Evolutionary conservation across 1,284 basidiomycete genomes (phyloP).

Genomic region (Cutaneotrichosporon dermatis): DNA sequence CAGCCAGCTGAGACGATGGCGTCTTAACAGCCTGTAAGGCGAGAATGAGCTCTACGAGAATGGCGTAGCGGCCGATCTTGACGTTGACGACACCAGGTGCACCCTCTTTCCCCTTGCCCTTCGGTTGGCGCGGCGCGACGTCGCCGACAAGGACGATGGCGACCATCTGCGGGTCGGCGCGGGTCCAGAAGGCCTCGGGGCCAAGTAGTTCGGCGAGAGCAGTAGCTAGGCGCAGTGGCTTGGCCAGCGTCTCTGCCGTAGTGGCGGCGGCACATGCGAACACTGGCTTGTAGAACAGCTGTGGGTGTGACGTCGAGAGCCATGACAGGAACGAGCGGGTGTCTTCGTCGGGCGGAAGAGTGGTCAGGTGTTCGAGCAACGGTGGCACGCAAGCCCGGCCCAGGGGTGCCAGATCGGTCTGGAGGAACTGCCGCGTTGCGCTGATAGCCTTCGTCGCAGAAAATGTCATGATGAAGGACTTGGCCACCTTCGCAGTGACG

Average conservation of each 20-base stretch:
- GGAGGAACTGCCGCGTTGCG: conserved; percentile 11
- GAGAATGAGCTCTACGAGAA: conserved; percentile 58
- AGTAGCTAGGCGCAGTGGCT: conserved; percentile 58
- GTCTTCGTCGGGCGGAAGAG: conserved; percentile 1
- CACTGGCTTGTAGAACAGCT: conserved; percentile 68
- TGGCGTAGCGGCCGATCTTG: conserved; percentile 61
- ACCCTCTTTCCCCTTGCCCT: conserved; percentile 43
- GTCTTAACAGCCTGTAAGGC: not conserved
- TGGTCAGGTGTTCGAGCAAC: conserved; percentile 13
- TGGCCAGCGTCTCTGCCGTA: conserved; percentile 57
- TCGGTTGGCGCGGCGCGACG: conserved; percentile 26
- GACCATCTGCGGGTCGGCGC: conserved; percentile 68
- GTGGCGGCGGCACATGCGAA: conserved; percentile 64
- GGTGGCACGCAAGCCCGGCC: conserved; percentile 8
- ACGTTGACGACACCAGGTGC: conserved; percentile 39
- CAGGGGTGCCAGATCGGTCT: conserved; percentile 10
- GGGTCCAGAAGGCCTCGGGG: conserved; percentile 59
- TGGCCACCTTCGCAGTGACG: not conserved
- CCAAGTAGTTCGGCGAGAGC: conserved; percentile 55
- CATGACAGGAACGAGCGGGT: conserved; percentile 26
- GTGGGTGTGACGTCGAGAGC: conserved; percentile 51
- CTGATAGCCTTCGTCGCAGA: not conserved
- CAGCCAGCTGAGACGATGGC: conserved; percentile 11
- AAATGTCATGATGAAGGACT: conserved; percentile 4
- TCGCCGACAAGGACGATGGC: conserved; percentile 57